phyloP scores from a whole-genome alignment of 257 asterid species.

The Cynanchum wilfordii region DNA sequence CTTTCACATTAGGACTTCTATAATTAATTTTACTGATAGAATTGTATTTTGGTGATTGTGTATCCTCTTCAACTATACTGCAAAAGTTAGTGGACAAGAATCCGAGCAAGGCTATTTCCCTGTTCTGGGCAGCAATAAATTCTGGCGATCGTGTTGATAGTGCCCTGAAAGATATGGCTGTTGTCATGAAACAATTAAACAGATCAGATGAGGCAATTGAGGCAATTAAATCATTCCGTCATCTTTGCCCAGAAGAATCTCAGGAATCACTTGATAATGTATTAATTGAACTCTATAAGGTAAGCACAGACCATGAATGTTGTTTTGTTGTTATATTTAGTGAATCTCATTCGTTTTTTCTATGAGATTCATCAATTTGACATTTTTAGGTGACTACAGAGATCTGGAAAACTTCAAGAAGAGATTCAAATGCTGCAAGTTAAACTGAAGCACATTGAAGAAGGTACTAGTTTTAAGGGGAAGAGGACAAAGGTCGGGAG shows the following conservation, averaged over 20 bases:
- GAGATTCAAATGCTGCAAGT: conserved; percentile 57
- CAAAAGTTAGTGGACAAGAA: conserved; percentile 46
- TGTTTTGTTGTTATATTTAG: background rate
- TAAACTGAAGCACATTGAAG: conserved; percentile 67
- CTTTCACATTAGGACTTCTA: background rate
- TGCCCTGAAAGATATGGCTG: conserved; percentile 96
- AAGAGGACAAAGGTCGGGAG: conserved; percentile 71
- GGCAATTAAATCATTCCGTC: conserved; percentile 92
- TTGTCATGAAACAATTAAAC: conserved; percentile 79
- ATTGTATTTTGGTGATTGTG: background rate
- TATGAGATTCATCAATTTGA: background rate
- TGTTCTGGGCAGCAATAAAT: conserved; percentile 94
- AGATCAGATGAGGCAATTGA: conserved; percentile 91
- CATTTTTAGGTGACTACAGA: conserved; percentile 37
- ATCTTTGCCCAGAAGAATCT: conserved; percentile 78
- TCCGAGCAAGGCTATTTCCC: conserved; percentile 74
- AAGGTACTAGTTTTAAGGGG: conserved; percentile 64
- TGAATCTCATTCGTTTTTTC: background rate
- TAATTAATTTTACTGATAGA: background rate
- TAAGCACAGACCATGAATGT: conserved; percentile 3
- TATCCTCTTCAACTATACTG: background rate
- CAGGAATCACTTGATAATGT: conserved; percentile 86
- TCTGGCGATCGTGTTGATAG: conserved; percentile 91
- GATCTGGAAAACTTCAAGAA: conserved; percentile 71
- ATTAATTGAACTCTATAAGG: conserved; percentile 81